Evolutionary conservation across 345 rosid species (phyloP), one percentile per base, ranked within the genome.

Genomic region (Gossypium stocksii): DNA sequence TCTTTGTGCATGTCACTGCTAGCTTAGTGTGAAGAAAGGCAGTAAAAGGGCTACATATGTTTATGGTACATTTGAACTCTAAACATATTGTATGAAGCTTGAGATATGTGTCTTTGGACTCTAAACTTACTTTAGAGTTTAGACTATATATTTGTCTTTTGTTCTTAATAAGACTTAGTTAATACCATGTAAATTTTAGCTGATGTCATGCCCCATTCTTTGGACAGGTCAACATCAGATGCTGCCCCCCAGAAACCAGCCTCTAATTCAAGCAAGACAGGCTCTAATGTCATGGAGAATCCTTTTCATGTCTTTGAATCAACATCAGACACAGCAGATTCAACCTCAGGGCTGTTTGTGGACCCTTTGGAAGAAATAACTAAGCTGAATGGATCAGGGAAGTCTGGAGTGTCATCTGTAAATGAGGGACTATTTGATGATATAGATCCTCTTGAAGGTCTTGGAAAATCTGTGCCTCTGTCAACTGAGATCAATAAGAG

Each of bases 271-370:
- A 81, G 79, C 68, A 85, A 79, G 81, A 66, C 82, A 16, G 75
- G 83, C 43, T 80, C 91, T 58, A 73, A 68, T 78, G 51, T 54
- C 74, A 77, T 80, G 76, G 88, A 89, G 53, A 87, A 88, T 57
- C 94, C 94, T 44, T 89, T 91, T 89, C 85, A 70, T 20, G 86
- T 82, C 67, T 76, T 88, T 38, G 86, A 79, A 77, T 73, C 94
- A 74, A 82, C 77, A 1, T 79, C 94, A 73, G 62, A 57, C 58
- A 80, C 79, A 19, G 63, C 76, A 62, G 78, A 82, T 67, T 73
- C 88, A 16, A 71, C 88, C 29, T 58, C 84, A 9, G 85, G 79
- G 75, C 75, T 67, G 59, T 84, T 78, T 74, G 38, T 71, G 14
- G 88, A 86, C 59, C 90, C 88, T 8, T 81, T 78, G 69, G 88